Evolutionary conservation across 73 alveolate species (phyloP).

Genomic region (Tetrahymena thermophila): DNA sequence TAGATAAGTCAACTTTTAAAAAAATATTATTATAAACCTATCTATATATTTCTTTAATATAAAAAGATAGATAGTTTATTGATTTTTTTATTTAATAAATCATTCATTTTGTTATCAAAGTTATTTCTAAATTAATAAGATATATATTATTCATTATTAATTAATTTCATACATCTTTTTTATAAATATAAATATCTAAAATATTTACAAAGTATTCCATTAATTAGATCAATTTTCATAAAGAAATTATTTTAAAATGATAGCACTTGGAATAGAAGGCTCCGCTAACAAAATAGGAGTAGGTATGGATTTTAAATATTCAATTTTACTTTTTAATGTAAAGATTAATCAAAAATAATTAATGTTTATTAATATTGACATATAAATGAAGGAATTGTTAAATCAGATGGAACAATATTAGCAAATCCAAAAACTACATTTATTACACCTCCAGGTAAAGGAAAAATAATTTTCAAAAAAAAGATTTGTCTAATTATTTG

Average conservation of each 20-base stretch:
- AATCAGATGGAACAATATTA: slow-evolving; percentile 80
- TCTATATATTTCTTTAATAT: not conserved
- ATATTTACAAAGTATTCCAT: not conserved
- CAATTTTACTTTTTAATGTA: slow-evolving; percentile 29
- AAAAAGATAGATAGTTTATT: not conserved
- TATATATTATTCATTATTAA: not conserved
- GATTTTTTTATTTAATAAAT: too few species aligned
- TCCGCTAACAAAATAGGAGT: slow-evolving; percentile 85
- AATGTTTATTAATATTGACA: not conserved
- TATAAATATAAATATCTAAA: not conserved
- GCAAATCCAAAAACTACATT: slow-evolving; percentile 94
- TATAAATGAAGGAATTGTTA: slow-evolving; percentile 59
- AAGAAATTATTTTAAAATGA: not conserved
- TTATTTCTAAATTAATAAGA: not conserved
- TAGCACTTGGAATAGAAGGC: slow-evolving; percentile 90
- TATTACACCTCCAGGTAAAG: slow-evolving; percentile 92
- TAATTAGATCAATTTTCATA: not conserved
- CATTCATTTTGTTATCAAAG: not conserved
- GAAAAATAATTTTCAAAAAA: not conserved
- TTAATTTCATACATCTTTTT: not conserved
- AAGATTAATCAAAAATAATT: not conserved
- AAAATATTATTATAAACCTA: too few species aligned
- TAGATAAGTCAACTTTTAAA: too few species aligned
- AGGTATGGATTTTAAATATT: not conserved
- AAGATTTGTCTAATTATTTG: not conserved